Percentiles rank a stretch among this genome's conserved stretches.
phyloP scores from a whole-genome alignment of 2,329 filamentous ascomycete genomes.

The Epichloe sylvatica region DNA sequence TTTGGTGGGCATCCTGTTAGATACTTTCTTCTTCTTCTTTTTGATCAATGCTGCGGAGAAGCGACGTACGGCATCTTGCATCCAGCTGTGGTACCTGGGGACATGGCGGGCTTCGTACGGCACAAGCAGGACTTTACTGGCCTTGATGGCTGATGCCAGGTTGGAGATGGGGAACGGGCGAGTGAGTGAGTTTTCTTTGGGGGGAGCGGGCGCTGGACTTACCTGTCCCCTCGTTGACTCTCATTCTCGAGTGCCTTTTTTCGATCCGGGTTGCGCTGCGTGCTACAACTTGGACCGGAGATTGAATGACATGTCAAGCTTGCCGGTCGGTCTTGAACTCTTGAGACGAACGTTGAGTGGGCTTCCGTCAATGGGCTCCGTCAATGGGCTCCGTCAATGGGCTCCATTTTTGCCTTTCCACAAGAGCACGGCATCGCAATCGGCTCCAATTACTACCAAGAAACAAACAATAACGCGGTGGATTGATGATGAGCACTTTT shows the following conservation, averaged over 20 bases:
- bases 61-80: constrained; percentile 56
- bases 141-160: constrained; percentile 45
- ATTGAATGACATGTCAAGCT: neutral
- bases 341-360: no score
- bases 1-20: neutral
- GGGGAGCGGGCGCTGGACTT: constrained; percentile 1
- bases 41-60: no score
- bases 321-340: no score
- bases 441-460: no score
- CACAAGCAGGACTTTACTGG: constrained; percentile 56
- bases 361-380: neutral
- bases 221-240: constrained; percentile 32
- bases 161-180: neutral
- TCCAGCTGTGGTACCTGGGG: constrained; percentile 73
- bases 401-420: neutral
- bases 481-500: no score
- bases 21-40: constrained; percentile 11
- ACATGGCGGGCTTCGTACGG: constrained; percentile 79
- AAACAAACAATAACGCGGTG: no score
- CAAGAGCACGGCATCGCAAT: no score
- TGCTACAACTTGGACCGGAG: no score
- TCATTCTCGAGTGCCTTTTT: constrained; percentile 20
- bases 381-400: neutral
- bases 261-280: neutral
- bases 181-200: no score